Evolutionary conservation across 331 rosid species (phyloP).

Genomic region (Erythrophleum ivorense): DNA sequence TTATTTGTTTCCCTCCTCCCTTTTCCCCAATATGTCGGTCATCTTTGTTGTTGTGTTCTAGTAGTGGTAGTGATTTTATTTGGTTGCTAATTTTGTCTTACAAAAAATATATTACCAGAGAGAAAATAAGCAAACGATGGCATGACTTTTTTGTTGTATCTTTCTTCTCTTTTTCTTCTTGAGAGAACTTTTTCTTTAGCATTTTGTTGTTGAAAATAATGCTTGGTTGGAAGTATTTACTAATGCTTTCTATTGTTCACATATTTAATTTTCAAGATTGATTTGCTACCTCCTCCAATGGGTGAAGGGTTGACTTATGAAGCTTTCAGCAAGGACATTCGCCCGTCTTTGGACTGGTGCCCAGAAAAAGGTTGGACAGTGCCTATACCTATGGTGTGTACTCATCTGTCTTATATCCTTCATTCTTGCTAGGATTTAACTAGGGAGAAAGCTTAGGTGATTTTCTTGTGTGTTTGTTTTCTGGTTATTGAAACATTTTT

Average conservation of each 20-base stretch:
- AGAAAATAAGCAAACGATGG: slow-evolving; percentile 19
- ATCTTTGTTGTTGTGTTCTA: background rate
- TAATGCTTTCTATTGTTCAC: background rate
- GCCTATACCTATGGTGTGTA: slow-evolving; percentile 59
- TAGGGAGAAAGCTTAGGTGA: background rate
- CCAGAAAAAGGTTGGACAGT: slow-evolving; percentile 77
- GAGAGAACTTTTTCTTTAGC: background rate
- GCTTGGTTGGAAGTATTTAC: slow-evolving; percentile 9
- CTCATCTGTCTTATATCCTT: background rate
- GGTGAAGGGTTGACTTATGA: slow-evolving; percentile 82
- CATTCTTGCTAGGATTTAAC: background rate
- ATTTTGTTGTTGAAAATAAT: background rate
- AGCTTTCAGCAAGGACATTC: slow-evolving; percentile 68
- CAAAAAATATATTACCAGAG: background rate
- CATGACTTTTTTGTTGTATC: background rate
- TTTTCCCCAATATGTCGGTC: too few relatives aligned
- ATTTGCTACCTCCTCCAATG: slow-evolving; percentile 70
- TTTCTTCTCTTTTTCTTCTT: background rate
- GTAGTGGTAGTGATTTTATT: slow-evolving; percentile 7
- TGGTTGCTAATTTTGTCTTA: slow-evolving; percentile 15
- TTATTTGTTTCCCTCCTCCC: too few relatives aligned
- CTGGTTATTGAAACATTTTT: background rate
- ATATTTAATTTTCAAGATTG: slow-evolving; percentile 54
- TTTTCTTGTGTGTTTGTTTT: background rate
- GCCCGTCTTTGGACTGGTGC: slow-evolving; percentile 81